A percentile compares a stretch with the other conserved stretches of the same genome.
Evolutionary conservation across 495 filamentous ascomycete genomes (phyloP).

Genomic region (Pseudevernia furfuracea): DNA sequence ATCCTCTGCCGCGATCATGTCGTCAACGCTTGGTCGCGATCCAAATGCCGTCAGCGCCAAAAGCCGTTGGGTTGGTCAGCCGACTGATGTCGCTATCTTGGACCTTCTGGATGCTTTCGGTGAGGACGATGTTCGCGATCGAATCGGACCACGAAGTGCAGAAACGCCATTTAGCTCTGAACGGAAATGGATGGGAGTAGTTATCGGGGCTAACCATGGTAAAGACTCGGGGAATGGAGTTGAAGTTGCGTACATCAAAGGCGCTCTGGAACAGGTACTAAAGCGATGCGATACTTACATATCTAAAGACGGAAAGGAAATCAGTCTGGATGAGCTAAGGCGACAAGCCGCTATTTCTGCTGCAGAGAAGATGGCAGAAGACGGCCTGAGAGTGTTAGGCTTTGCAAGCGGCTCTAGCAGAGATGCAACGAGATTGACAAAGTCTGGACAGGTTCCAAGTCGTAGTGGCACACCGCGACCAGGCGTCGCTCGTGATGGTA

Average conservation of each 20-base stretch:
- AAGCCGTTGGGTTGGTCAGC: constrained; percentile 93
- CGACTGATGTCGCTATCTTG: constrained; percentile 90
- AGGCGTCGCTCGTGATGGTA: constrained; percentile 28
- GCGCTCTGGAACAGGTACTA: constrained; percentile 82
- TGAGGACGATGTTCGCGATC: constrained; percentile 82
- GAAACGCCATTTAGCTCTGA: constrained; percentile 96
- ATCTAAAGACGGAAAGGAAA: constrained; percentile 75
- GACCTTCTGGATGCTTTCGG: constrained; percentile 85
- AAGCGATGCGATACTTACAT: constrained; percentile 85
- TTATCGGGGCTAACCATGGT: constrained; percentile 53
- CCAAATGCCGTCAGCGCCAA: constrained; percentile 52
- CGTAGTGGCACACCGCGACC: constrained; percentile 46
- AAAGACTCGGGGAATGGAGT: constrained; percentile 39
- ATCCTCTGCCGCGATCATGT: constrained; percentile 66
- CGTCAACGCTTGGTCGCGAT: constrained; percentile 61
- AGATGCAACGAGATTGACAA: constrained; percentile 26
- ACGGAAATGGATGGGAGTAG: constrained; percentile 97
- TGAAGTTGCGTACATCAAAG: constrained; percentile 87
- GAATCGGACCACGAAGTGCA: constrained; percentile 64
- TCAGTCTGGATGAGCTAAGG: constrained; percentile 73
- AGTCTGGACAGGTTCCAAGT: constrained; percentile 30
- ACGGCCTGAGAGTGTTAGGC: constrained; percentile 83
- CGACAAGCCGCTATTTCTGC: constrained; percentile 68
- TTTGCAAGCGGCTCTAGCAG: constrained; percentile 70
- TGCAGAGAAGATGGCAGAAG: constrained; percentile 81